phyloP scores from a whole-genome alignment of 2,329 filamentous ascomycete genomes.

The Dactylella cylindrospora region DNA sequence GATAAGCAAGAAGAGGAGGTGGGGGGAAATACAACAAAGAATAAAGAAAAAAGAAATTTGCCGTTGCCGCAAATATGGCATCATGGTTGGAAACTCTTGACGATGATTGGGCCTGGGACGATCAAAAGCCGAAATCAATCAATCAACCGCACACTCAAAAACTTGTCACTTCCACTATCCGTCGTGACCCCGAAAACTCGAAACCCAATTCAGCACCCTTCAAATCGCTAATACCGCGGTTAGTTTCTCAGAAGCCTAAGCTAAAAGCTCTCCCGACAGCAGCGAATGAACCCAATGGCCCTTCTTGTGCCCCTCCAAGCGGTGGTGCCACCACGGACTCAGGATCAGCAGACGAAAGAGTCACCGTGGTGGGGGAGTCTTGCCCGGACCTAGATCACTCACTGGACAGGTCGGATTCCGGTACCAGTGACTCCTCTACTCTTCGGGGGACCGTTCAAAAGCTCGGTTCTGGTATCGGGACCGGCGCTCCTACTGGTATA shows the following conservation, averaged over 20 bases:
- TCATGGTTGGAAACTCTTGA: constrained; percentile 28
- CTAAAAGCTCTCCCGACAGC: neutral
- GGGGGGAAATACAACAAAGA: no score
- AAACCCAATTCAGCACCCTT: constrained; percentile 1
- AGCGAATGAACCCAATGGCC: neutral
- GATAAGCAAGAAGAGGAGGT: no score
- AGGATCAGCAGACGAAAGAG: neutral
- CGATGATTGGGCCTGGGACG: constrained; percentile 33
- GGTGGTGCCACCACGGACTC: no score
- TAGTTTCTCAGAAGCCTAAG: constrained; percentile 10
- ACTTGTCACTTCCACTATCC: neutral
- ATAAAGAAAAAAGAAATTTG: no score
- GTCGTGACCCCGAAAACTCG: neutral
- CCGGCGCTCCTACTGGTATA: constrained; percentile 9
- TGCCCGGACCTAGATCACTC: no score
- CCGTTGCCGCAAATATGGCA: no score
- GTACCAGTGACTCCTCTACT: constrained; percentile 14
- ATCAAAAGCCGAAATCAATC: neutral
- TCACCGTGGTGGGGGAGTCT: no score
- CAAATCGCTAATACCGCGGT: constrained; percentile 34
- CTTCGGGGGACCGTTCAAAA: constrained; percentile 32
- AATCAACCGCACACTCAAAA: neutral
- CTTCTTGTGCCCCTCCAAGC: no score
- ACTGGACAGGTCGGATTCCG: no score
- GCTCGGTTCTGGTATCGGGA: neutral